A percentile compares a stretch with the other conserved stretches of the same genome.
These are phyloP conservation scores for Botrytis cinerea DNA, from an alignment of 2,329 filamentous ascomycete genomes.

Conservation along the genomic window DNA sequence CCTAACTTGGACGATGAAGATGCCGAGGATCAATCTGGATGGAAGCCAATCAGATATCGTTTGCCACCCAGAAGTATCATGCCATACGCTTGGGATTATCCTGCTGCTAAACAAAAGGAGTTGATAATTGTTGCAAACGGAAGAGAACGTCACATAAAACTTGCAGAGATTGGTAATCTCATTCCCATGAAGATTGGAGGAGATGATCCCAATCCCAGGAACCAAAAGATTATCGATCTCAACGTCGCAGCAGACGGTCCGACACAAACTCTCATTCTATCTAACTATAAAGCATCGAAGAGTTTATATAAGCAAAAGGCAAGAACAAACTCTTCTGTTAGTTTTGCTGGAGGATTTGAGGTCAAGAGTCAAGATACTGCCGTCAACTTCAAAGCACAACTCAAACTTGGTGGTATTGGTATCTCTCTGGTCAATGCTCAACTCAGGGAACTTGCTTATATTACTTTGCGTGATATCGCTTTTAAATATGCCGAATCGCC, in stretches of 20 bases:
- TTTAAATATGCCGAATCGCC: slow-evolving; percentile 91
- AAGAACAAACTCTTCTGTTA: slow-evolving; percentile 52
- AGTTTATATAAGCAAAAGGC: slow-evolving; percentile 77
- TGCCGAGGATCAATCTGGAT: slow-evolving; percentile 77
- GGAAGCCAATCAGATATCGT: slow-evolving; percentile 89
- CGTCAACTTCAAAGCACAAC: slow-evolving; percentile 83
- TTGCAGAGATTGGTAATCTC: slow-evolving; percentile 94
- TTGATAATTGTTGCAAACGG: slow-evolving; percentile 78
- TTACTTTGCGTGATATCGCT: slow-evolving; percentile 89
- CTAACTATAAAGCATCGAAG: slow-evolving; percentile 90
- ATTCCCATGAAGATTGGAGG: slow-evolving; percentile 86
- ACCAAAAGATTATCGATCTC: slow-evolving; percentile 90
- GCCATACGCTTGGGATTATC: slow-evolving; percentile 99
- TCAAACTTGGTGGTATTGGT: slow-evolving; percentile 86
- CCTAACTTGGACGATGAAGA: slow-evolving; percentile 93
- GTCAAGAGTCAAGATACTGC: slow-evolving; percentile 89
- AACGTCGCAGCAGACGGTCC: slow-evolving; percentile 95
- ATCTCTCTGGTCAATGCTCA: slow-evolving; percentile 93
- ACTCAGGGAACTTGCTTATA: slow-evolving; percentile 86
- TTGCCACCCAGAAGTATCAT: slow-evolving; percentile 94
- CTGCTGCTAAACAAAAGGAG: slow-evolving; percentile 94
- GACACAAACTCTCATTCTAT: slow-evolving; percentile 89
- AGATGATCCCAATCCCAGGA: slow-evolving; percentile 50
- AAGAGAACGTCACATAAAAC: slow-evolving; percentile 86
- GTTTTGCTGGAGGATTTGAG: slow-evolving; percentile 74